Base-by-base conservation (phyloP, 768 basidiomycete species). In the Leccinum subtestaceum region DNA sequence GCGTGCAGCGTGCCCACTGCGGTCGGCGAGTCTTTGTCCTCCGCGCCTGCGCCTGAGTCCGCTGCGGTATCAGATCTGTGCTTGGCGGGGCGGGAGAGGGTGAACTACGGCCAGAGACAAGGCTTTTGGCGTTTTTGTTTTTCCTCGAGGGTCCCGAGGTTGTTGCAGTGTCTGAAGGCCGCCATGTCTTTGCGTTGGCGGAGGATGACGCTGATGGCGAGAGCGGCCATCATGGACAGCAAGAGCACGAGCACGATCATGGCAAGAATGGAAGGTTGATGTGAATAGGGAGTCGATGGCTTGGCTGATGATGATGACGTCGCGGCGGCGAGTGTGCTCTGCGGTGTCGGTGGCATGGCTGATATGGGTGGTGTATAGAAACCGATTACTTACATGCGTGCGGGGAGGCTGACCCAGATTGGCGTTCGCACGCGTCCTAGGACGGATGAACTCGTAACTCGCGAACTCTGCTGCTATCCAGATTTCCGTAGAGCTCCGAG, bases 1-100 rank as follows among this genome's bases (percentile, higher is more conserved):
- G 67, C 62, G 46, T 70, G 71, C 3, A 67, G 61, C 25, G 67
- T 64, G 15, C 60, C 60, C n/a, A 70, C 62, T 52, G 60, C 54
- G 52, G 71, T 62, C 11, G 53, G 49, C 50, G 36, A 3, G n/a
- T 56, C 45, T 36, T 34, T 31, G 52, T 23, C 8, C 15, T n/a
- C 27, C 50, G 52, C 54, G 31, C 52, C 48, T 25, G 38, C 17
- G 38, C 17, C 17, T 40, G 17, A 40, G 17, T 40, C 8, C 38
- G 38, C 8, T n/a, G 38, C 38, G 38, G 38, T 40, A n/a, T 17
- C 17, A n/a, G 7, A 17, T 5, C 19, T 25, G 19, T 32, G 13
- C n/a, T 46, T 34, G 38, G 38, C 17, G 17, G 3, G 38, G 9
- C 38, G 38, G 47, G 55, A n/a, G 25, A 36, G 29, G 45, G 53